Conservation (phyloP, 2,329 filamentous ascomycete species). For the Orbilia javanica region DNA sequence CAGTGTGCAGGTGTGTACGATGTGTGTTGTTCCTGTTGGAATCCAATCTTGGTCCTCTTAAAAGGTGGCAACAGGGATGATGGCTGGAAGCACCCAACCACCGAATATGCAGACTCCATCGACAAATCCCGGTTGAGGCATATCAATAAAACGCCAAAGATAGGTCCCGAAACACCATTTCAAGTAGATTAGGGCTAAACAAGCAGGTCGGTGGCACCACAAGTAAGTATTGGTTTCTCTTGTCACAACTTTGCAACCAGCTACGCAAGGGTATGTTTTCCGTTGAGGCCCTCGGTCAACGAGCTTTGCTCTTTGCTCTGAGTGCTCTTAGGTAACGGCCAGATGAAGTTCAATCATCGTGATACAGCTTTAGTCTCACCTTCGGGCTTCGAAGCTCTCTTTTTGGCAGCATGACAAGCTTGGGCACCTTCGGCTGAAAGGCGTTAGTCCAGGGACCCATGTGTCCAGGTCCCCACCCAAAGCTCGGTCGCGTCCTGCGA, state of each 20-base stretch:
- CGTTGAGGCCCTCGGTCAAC: background rate
- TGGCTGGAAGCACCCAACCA: background rate
- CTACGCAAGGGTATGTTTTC: background rate
- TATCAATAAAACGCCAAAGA: constrained; percentile 24
- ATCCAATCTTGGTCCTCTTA: background rate
- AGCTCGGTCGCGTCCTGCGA: constrained; percentile 49
- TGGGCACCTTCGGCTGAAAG: constrained; percentile 33
- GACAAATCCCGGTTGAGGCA: constrained; percentile 9
- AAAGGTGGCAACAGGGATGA: background rate
- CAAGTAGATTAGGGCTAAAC: constrained; percentile 5
- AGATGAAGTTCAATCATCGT: constrained; percentile 14
- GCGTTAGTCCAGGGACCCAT: constrained; percentile 19
- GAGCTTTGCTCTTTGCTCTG: background rate
- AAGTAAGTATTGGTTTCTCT: constrained; percentile 1
- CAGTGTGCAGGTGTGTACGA: no score
- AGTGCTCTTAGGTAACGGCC: no score
- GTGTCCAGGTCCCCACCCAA: constrained; percentile 45
- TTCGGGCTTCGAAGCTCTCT: constrained; percentile 22
- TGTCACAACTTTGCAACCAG: background rate
- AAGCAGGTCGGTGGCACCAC: background rate
- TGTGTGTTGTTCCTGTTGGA: constrained; percentile 8
- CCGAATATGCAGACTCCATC: background rate
- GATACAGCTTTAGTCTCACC: constrained; percentile 22
- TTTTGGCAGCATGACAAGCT: constrained; percentile 13
- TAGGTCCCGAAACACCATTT: background rate